Base-by-base conservation (phyloP, 306 rosid genomes). In the Ziziphus jujuba region DNA sequence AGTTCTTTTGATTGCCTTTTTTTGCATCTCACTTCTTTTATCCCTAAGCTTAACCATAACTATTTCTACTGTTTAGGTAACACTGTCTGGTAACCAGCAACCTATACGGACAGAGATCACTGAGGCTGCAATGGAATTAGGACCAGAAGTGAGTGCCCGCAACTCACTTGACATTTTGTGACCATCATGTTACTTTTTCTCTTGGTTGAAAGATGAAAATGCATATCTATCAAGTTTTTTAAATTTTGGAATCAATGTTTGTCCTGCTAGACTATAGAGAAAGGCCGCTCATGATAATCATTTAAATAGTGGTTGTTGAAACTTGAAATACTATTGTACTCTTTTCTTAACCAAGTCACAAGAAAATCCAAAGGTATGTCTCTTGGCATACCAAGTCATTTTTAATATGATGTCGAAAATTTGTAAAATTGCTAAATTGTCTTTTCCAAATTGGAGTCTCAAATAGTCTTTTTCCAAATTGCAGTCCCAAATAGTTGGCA, bases 121-220 rank as follows among this genome's bases (percentile, higher is more conserved):
- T 2, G 90, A 90, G 80, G 95, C 95, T 72, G 92, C 91, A 59
- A 84, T 87, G 95, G 87, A 87, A 70, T 80, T 87, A 83, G 95
- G 95, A 76, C 61, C 95, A 55, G 95, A 90, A 75, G 97, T 82
- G 75, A 89, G 91, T 78, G 40, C 13, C 65, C 9, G 33, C 33
- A 28, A 28, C 4, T 28, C 33, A 28, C 33, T 28, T 28, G 33
- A 28, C 33, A 59, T 21, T 9, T 59, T 33, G 11, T 38, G 17
- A 6, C 15, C 21, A 61, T 40, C 17, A 20, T 13, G 4, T n/a
- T 36, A 19, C 47, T 19, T 10, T 61, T n/a, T 20, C 8, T 2
- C 33, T 36, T 36, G 19, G 33, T 13, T 61, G 25, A 1, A 21
- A 0, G 13, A 20, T 43, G 38, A 43, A 63, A 24, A 13, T 63